A percentile compares a stretch with the other conserved stretches of the same genome.
phyloP scores from a whole-genome alignment of 768 basidiomycete species.

The Cyathus striatus region DNA sequence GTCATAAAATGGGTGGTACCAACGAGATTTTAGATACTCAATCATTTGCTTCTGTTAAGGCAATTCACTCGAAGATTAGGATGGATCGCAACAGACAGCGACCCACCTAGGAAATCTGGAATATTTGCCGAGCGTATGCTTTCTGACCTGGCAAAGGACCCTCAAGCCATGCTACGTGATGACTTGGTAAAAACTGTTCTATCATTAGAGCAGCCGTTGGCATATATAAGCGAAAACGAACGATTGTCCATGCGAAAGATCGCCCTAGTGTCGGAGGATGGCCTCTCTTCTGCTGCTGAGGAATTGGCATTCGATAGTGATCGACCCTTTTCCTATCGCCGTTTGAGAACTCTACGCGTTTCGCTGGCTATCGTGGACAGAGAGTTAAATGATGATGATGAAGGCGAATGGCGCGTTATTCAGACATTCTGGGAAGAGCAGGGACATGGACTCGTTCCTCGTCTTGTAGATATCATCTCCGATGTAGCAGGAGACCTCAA shows the following conservation, averaged over 20 bases:
- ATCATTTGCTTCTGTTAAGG: slow-evolving; percentile 65
- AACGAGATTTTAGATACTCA: slow-evolving; percentile 68
- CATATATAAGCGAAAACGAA: slow-evolving; percentile 58
- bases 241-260: slow-evolving; percentile 53
- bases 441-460: slow-evolving; percentile 49
- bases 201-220: slow-evolving; percentile 53
- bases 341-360: slow-evolving; percentile 57
- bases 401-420: slow-evolving; percentile 51
- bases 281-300: slow-evolving; percentile 56
- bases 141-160: slow-evolving; percentile 53
- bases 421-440: slow-evolving; percentile 59
- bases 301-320: slow-evolving; percentile 48
- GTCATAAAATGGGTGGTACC: too few species aligned
- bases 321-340: slow-evolving; percentile 45
- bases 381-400: slow-evolving; percentile 44
- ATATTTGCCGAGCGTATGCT: slow-evolving; percentile 69
- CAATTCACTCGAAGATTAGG: slow-evolving; percentile 70
- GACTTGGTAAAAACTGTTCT: slow-evolving; percentile 58
- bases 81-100: slow-evolving; percentile 64
- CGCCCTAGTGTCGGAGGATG: slow-evolving; percentile 66
- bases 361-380: slow-evolving; percentile 52
- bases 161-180: slow-evolving; percentile 50
- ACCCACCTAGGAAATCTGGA: slow-evolving; percentile 56
- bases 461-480: slow-evolving; percentile 47
- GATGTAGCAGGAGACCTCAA: slow-evolving; percentile 50